A percentile compares a stretch with the other conserved stretches of the same genome.
phyloP scores from a whole-genome alignment of 257 asterid genomes.

The Jacaranda copaia region DNA sequence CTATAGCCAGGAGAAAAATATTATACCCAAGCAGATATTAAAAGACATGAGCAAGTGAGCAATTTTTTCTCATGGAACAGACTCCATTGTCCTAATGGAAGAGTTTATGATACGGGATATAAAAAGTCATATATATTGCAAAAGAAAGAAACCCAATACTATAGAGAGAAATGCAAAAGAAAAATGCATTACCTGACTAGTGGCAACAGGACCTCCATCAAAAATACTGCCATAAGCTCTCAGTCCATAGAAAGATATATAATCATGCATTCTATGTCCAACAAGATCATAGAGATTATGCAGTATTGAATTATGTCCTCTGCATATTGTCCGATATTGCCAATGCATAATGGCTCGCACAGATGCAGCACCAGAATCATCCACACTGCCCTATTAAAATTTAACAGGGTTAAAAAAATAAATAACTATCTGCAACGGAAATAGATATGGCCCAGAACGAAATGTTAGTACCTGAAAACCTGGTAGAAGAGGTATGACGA shows the following conservation, averaged over 20 bases:
- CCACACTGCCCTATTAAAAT: constrained; percentile 85
- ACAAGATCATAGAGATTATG: constrained; percentile 71
- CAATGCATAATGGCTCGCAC: constrained; percentile 99
- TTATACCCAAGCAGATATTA: no score
- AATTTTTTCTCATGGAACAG: no score
- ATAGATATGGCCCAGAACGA: constrained; percentile 28
- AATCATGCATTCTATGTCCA: constrained; percentile 84
- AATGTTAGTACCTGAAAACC: constrained; percentile 85
- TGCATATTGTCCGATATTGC: constrained; percentile 90
- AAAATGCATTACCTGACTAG: constrained; percentile 78
- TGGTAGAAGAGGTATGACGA: constrained; percentile 95
- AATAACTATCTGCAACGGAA: constrained; percentile 23
- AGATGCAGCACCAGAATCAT: constrained; percentile 98
- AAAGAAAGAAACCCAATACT: no score
- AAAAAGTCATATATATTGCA: no score
- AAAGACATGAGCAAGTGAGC: no score
- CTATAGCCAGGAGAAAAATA: no score
- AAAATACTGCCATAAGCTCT: constrained; percentile 81
- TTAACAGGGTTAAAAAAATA: constrained; percentile 33
- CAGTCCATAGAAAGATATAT: constrained; percentile 87
- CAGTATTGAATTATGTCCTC: constrained; percentile 82
- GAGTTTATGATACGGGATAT: no score
- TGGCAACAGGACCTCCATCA: constrained; percentile 84
- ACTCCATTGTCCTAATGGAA: no score
- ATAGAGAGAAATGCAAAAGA: background rate